phyloP scores from a whole-genome alignment of 805 yeast species.

The Metschnikowia drakensbergensis region DNA sequence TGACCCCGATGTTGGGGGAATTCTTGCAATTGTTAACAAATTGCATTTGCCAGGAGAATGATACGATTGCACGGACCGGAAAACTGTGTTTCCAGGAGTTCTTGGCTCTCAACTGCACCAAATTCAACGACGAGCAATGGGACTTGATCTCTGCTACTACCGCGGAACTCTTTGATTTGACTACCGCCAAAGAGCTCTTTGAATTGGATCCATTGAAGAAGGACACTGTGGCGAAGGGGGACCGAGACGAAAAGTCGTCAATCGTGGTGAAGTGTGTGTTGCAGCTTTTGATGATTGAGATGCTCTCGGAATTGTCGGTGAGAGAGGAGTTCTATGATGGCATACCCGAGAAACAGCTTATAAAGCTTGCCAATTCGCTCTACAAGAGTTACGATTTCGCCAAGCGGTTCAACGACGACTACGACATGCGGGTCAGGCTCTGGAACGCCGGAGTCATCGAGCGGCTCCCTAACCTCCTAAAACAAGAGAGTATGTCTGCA shows the following conservation, averaged over 20 bases:
- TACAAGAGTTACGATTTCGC: slow-evolving; percentile 77
- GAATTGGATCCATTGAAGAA: slow-evolving; percentile 48
- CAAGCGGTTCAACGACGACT: slow-evolving; percentile 81
- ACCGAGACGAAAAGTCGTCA: slow-evolving; percentile 44
- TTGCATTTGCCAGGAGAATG: slow-evolving; percentile 95
- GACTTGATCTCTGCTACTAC: slow-evolving; percentile 60
- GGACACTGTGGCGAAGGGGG: background rate
- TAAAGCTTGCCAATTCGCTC: slow-evolving; percentile 56
- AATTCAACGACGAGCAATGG: slow-evolving; percentile 74
- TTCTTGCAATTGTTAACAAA: slow-evolving; percentile 73
- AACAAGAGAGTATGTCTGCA: slow-evolving; percentile 88
- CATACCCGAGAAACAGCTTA: slow-evolving; percentile 64
- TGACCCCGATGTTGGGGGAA: slow-evolving; percentile 72
- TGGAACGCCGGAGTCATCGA: slow-evolving; percentile 93
- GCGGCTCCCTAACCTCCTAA: slow-evolving; percentile 82
- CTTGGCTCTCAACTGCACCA: slow-evolving; percentile 66
- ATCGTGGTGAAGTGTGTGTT: slow-evolving; percentile 91
- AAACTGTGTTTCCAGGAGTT: slow-evolving; percentile 81
- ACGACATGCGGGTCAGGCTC: slow-evolving; percentile 78
- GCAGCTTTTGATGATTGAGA: slow-evolving; percentile 84
- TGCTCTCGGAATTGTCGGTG: slow-evolving; percentile 75
- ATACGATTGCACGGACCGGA: slow-evolving; percentile 93
- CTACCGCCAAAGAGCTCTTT: slow-evolving; percentile 84
- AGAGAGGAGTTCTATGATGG: slow-evolving; percentile 60
- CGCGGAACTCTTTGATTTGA: slow-evolving; percentile 64